Evolutionary conservation across 257 asterid species (phyloP).

Genomic region (Linderniella brevidens): DNA sequence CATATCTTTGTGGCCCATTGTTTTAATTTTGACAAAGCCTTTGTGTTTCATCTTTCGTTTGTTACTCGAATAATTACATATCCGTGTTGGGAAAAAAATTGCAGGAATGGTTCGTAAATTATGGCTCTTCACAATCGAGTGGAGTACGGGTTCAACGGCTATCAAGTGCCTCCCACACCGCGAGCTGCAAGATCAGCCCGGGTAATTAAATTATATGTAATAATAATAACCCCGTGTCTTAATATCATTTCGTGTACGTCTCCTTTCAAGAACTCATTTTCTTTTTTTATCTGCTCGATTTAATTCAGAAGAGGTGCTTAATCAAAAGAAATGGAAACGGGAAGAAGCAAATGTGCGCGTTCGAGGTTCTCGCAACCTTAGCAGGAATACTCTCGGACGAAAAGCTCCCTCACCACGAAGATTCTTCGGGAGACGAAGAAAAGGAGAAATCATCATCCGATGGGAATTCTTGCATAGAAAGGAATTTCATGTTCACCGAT

Average conservation of each 20-base stretch:
- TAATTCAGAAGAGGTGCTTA: constrained; percentile 58
- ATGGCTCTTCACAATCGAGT: constrained; percentile 76
- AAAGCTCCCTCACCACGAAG: constrained; percentile 20
- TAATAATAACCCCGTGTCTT: constrained; percentile 5
- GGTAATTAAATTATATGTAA: constrained; percentile 25
- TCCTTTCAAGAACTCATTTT: constrained; percentile 1
- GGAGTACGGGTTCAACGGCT: constrained; percentile 71
- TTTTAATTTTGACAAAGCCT: no score
- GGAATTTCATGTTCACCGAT: constrained; percentile 60
- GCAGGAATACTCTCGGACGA: constrained; percentile 65
- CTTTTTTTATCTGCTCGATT: constrained; percentile 13
- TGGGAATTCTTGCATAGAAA: constrained; percentile 20
- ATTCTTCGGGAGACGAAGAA: constrained; percentile 14
- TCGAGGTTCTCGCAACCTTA: constrained; percentile 72
- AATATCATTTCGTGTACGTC: constrained; percentile 5
- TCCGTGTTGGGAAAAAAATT: no score
- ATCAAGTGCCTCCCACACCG: constrained; percentile 35
- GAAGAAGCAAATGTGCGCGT: constrained; percentile 46
- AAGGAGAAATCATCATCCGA: constrained; percentile 24
- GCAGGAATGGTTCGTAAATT: not conserved
- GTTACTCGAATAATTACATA: no score
- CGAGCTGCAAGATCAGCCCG: constrained; percentile 85
- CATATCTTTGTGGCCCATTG: no score
- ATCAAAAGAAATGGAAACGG: constrained; percentile 35
- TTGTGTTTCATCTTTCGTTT: no score